Evolutionary conservation across 495 filamentous ascomycete species (phyloP).

Genomic region (Pyrenopolyporus hunteri): DNA sequence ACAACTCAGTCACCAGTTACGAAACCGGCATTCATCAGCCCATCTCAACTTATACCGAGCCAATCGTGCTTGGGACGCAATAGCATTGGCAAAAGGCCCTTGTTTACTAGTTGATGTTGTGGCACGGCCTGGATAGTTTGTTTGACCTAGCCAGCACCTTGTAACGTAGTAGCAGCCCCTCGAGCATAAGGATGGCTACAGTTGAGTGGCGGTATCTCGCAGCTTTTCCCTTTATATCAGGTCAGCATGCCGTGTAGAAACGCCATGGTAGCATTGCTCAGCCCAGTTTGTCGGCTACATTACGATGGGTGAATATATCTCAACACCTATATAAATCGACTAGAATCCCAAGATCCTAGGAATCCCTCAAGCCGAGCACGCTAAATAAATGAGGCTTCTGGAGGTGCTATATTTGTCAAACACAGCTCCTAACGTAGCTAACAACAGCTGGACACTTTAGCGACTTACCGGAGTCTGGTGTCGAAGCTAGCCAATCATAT

Average conservation of each 20-base stretch:
- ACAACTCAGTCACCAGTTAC: conserved; percentile 30
- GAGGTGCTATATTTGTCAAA: conserved; percentile 25
- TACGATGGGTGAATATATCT: background rate
- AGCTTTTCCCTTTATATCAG: conserved; percentile 29
- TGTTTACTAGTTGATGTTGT: conserved; percentile 30
- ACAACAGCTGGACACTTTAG: conserved; percentile 26
- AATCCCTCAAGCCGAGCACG: background rate
- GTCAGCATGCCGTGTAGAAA: background rate
- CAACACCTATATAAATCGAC: conserved; percentile 12
- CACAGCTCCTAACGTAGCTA: too few species aligned
- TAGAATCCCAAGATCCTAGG: too few species aligned
- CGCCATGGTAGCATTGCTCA: background rate
- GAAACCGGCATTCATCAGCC: conserved; percentile 23
- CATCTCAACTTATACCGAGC: conserved; percentile 18
- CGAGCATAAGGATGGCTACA: conserved; percentile 18
- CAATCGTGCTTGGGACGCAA: conserved; percentile 17
- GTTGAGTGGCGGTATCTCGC: conserved; percentile 29
- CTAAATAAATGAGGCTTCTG: conserved; percentile 8
- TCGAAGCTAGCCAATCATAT: conserved; percentile 23
- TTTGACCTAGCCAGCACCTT: conserved; percentile 24
- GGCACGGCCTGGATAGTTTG: conserved; percentile 25
- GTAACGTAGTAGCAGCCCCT: conserved; percentile 28
- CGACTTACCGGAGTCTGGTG: conserved; percentile 15
- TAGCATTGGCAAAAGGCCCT: conserved; percentile 2
- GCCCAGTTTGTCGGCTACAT: background rate